phyloP scores from a whole-genome alignment of 2,329 filamentous ascomycete genomes.

The Phyllosticta citriasiana region DNA sequence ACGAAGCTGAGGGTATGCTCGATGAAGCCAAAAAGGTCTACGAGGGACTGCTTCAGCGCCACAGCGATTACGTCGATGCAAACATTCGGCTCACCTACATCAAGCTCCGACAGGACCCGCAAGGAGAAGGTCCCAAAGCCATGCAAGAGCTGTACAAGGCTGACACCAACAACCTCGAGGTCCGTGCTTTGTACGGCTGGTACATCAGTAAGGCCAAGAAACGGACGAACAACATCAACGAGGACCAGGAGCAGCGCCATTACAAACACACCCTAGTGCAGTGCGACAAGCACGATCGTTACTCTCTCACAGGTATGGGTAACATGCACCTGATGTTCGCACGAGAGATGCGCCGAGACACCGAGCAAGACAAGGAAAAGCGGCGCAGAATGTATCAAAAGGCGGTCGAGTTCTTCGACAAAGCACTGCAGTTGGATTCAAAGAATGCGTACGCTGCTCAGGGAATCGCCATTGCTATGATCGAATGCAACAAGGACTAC shows the following conservation, averaged over 20 bases:
- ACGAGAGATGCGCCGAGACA: conserved; percentile 86
- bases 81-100: conserved; percentile 84
- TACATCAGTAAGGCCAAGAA: conserved; percentile 87
- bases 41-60: conserved; percentile 71
- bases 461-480: conserved; percentile 84
- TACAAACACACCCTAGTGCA: conserved; percentile 94
- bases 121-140: conserved; percentile 76
- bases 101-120: conserved; percentile 67
- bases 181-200: conserved; percentile 90
- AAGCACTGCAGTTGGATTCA: conserved; percentile 86
- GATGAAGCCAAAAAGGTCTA: conserved; percentile 85
- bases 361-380: conserved; percentile 84
- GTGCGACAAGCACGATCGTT: conserved; percentile 96
- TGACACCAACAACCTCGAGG: conserved; percentile 77
- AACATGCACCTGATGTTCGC: conserved; percentile 84
- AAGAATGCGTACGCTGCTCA: conserved; percentile 95
- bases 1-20: conserved; percentile 71
- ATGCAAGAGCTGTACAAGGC: conserved; percentile 79
- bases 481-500: conserved; percentile 89
- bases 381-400: conserved; percentile 77
- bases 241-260: conserved; percentile 86
- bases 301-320: conserved; percentile 92
- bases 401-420: conserved; percentile 97
- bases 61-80: conserved; percentile 88
- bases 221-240: conserved; percentile 65